These are phyloP conservation scores for Citrus reticulata DNA, from an alignment of 345 rosid species.

Conservation along the genomic window DNA sequence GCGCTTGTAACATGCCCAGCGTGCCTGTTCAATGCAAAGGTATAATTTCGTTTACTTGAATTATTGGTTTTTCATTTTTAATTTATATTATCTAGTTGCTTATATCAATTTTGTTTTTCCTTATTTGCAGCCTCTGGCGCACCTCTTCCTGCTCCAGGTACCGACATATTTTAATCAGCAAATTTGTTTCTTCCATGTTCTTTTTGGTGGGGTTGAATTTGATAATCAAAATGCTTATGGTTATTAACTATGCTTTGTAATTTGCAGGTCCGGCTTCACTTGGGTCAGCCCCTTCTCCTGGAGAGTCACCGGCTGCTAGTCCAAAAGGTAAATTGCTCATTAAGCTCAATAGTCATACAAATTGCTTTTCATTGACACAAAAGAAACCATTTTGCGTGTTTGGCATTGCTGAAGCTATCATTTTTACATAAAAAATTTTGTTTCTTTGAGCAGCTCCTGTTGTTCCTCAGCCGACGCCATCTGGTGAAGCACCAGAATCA, in stretches of 20 bases:
- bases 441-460: conserved; percentile 23
- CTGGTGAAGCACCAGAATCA: conserved; percentile 57
- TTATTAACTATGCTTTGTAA: background rate
- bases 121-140: conserved; percentile 41
- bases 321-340: conserved; percentile 36
- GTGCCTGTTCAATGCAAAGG: conserved; percentile 85
- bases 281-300: conserved; percentile 48
- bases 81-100: background rate
- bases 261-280: conserved; percentile 51
- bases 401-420: background rate
- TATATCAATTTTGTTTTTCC: background rate
- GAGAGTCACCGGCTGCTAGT: conserved; percentile 39
- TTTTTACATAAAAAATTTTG: background rate
- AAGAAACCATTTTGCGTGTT: background rate
- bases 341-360: background rate
- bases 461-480: conserved; percentile 56
- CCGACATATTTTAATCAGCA: background rate
- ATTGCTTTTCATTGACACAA: background rate
- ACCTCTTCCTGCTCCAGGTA: conserved; percentile 87
- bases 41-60: background rate
- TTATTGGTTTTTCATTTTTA: background rate
- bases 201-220: background rate
- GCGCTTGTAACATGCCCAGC: conserved; percentile 76
- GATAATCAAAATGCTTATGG: background rate
- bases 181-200: background rate